Evolutionary conservation across 139 green algal species (phyloP), one percentile per base, ranked within the genome.

Genomic region (Nannochloris sp.): DNA sequence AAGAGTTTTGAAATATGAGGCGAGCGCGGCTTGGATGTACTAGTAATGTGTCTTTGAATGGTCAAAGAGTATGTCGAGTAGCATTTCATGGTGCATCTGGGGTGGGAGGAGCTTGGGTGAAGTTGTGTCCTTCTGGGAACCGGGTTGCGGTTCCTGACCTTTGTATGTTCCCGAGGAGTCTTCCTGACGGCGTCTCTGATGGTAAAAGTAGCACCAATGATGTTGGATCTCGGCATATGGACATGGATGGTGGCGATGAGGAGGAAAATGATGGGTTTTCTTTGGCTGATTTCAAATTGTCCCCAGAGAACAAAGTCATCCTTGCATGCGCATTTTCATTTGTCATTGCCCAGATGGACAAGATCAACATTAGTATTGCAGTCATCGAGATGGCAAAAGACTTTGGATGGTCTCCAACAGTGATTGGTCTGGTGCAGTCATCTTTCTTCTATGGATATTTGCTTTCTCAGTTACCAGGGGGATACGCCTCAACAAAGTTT

Each of bases 351-450:
- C 97, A 98, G 65, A 96, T 97, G 85, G 78, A 89, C 75, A 89
- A 93, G 69, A 84, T 97, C 34, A 99, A 98, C 78, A 91, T 99
- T 60, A 88, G 72, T 5, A 80, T 99, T 1, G 92, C 93, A 34
- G 93, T 98, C 67, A 94, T 99, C 40, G 89, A 94, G 4, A 99
- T 98, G 91, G 77, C 88, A 6, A 75, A 84, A 14, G 86, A 98
- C 43, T 90, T 95, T 73, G 88, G 86, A 23, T 98, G 93, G 93
- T 79, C 59, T 44, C 73, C 82, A 16, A 85, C 83, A 21, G 74
- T 86, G 2, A 74, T 80, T 48, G 68, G 68, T 10, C 70, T 97
- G 36, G 85, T 98, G 16, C 93, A 98, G 72, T 87, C 72, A 16
- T 81, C 83, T 60, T 97, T 97, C 67, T 97, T 96, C 71, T 95